Evolutionary conservation across 2,329 filamentous ascomycete genomes (phyloP).

Genomic region (Cladophialophora chaetospira): DNA sequence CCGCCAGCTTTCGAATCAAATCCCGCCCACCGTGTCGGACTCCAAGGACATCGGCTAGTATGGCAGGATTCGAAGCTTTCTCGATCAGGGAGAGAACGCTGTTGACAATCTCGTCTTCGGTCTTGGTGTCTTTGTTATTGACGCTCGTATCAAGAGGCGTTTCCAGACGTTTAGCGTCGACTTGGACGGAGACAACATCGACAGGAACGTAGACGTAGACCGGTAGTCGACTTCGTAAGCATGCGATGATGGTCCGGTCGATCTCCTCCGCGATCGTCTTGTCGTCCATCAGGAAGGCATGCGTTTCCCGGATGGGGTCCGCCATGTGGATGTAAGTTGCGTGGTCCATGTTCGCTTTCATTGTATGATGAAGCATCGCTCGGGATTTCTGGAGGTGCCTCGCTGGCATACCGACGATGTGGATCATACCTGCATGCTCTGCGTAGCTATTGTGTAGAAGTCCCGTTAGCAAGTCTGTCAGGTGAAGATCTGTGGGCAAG

Average conservation of each 20-base stretch:
- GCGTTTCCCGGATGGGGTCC: conserved; percentile 27
- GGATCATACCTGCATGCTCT: conserved; percentile 60
- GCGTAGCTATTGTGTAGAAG: conserved; percentile 47
- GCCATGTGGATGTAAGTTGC: conserved; percentile 30
- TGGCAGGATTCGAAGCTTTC: conserved; percentile 20
- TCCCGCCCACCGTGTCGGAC: conserved; percentile 21
- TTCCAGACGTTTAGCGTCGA: conserved; percentile 55
- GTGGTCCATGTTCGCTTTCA: conserved; percentile 34
- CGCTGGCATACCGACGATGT: conserved; percentile 60
- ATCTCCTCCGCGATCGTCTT: conserved; percentile 32
- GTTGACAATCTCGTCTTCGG: conserved; percentile 62
- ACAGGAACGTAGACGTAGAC: conserved; percentile 34
- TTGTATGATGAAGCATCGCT: conserved; percentile 41
- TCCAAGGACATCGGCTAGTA: conserved; percentile 23
- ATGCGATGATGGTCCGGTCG: conserved; percentile 32
- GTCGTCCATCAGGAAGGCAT: conserved; percentile 34
- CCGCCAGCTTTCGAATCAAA: conserved; percentile 23
- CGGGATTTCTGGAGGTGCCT: conserved; percentile 49
- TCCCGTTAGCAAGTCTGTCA: neutral
- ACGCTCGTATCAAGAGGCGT: conserved; percentile 62
- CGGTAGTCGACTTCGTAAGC: conserved; percentile 31
- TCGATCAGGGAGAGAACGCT: conserved; percentile 39
- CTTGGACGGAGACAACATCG: conserved; percentile 27
- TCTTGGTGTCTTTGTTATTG: conserved; percentile 17
- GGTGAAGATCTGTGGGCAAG: too few relatives aligned